phyloP scores from a whole-genome alignment of 495 filamentous ascomycete genomes.

The Xylaria flabelliformis region DNA sequence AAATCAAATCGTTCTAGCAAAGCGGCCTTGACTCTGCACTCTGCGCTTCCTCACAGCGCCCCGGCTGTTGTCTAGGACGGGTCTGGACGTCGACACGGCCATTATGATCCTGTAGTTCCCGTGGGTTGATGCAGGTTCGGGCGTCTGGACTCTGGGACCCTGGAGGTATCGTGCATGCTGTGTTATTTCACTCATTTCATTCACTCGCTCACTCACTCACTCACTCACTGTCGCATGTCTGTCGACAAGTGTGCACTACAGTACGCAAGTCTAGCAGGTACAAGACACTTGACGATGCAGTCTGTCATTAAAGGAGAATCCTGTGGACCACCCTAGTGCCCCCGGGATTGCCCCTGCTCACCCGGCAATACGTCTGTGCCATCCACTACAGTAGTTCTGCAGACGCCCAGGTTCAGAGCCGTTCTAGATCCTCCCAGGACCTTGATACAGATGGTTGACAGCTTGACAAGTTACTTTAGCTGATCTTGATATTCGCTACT shows the following conservation, averaged over 20 bases:
- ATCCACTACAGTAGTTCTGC: not conserved
- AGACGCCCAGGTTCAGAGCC: constrained; percentile 17
- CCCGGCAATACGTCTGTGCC: constrained; percentile 15
- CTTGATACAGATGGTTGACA: constrained; percentile 5
- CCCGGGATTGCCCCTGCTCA: constrained; percentile 19
- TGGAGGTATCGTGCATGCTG: constrained; percentile 13
- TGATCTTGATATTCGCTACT: constrained; percentile 14
- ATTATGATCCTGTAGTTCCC: not conserved
- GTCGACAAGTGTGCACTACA: constrained; percentile 1
- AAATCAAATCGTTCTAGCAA: not conserved
- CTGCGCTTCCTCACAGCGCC: not conserved
- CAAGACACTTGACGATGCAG: constrained; percentile 22
- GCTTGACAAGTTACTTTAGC: constrained; percentile 23
- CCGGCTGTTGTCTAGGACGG: not conserved
- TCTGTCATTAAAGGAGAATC: constrained; percentile 19
- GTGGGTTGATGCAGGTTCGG: constrained; percentile 12
- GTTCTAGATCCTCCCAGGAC: constrained; percentile 19
- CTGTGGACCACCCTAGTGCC: not conserved
- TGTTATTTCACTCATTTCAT: not conserved
- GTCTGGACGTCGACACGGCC: constrained; percentile 2
- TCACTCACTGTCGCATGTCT: not conserved
- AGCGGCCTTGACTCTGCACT: not conserved
- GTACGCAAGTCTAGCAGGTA: not conserved
- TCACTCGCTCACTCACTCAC: too few species aligned
- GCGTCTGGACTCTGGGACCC: constrained; percentile 6